Conservation (phyloP, 495 filamentous ascomycete genomes). For the Penicillium paradoxum region DNA sequence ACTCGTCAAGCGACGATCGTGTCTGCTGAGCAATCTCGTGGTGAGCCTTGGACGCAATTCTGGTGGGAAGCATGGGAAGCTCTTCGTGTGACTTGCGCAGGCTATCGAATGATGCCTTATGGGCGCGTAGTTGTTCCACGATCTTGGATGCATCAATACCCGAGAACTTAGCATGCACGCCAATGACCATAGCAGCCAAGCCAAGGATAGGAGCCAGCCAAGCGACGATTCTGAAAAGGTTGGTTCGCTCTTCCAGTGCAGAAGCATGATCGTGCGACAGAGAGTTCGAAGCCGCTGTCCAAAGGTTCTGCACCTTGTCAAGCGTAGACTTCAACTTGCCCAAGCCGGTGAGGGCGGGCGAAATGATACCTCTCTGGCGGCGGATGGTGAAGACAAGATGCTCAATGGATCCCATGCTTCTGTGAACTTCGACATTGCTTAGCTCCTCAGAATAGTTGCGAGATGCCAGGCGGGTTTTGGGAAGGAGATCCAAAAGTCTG, state of each 20-base stretch:
- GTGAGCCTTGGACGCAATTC: constrained; percentile 45
- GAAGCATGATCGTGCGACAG: constrained; percentile 24
- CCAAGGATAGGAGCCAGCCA: constrained; percentile 50
- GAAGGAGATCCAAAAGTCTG: constrained; percentile 65
- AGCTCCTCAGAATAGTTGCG: constrained; percentile 79
- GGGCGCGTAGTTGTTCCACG: constrained; percentile 39
- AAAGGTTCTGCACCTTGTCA: constrained; percentile 38
- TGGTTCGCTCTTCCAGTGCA: constrained; percentile 15
- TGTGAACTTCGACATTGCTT: constrained; percentile 65
- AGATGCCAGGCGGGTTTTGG: constrained; percentile 57
- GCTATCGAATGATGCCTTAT: constrained; percentile 43
- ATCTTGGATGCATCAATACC: constrained; percentile 40
- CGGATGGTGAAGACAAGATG: constrained; percentile 66
- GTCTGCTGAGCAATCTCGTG: constrained; percentile 42
- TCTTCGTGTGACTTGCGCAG: constrained; percentile 37
- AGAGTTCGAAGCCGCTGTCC: constrained; percentile 31
- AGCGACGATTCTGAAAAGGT: constrained; percentile 27
- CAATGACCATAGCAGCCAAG: constrained; percentile 41
- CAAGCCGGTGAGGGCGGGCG: constrained; percentile 36
- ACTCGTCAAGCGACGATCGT: constrained; percentile 33
- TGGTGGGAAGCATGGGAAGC: constrained; percentile 50
- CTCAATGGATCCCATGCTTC: constrained; percentile 78
- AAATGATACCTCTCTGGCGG: constrained; percentile 57
- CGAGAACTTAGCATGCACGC: constrained; percentile 58
- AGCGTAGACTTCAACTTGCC: constrained; percentile 33